Evolutionary conservation across 23 red algal genomes (phyloP), one percentile per base, ranked within the genome.

Genomic region (Porphyridium purpureum): DNA sequence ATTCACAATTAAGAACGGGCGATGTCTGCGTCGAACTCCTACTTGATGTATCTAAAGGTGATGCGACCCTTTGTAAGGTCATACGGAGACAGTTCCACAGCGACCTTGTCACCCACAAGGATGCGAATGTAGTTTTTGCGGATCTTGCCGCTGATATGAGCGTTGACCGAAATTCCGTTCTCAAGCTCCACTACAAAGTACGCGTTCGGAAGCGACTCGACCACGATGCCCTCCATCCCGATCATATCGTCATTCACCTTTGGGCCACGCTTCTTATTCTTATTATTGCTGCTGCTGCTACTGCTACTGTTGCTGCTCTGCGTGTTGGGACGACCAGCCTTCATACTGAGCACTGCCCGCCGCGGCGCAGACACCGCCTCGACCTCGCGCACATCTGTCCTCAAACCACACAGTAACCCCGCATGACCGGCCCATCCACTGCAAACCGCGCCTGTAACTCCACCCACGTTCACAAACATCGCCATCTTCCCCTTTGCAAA

Each of bases 61-160:
- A 94, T 94, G 40, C 88, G 62, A 14, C 76, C 88, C 51, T 83
- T 83, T 14, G 62, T 80, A 27, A 84, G 54, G 52, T 94, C 88
- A 50, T 94, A 94, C 34, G 88, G 88, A 17, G 67, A 76, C 8
- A 94, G 50, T 24, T 84, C 72, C 30, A 82, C 80, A n/a, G 57
- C 50, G 11, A 94, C 88, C 11, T 55, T 64, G 52, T 94, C 88
- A 25, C 88, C 88, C 19, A 84, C 88, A 21, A 94, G 77, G 62
- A 82, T 83, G 36, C 73, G 70, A 53, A 94, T 82, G 65, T 64
- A 83, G 50, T 94, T 94, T 66, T 94, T 94, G 31, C 88, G 52
- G 41, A 94, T 83, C 62, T 67, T 77, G 20, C 88, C 88, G 22
- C 66, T 69, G 41, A 94, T 82, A 23, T 94, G 88, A n/a, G 77